Base-by-base conservation (phyloP, 148 eudicot genomes). In the Nyssa sinensis region DNA sequence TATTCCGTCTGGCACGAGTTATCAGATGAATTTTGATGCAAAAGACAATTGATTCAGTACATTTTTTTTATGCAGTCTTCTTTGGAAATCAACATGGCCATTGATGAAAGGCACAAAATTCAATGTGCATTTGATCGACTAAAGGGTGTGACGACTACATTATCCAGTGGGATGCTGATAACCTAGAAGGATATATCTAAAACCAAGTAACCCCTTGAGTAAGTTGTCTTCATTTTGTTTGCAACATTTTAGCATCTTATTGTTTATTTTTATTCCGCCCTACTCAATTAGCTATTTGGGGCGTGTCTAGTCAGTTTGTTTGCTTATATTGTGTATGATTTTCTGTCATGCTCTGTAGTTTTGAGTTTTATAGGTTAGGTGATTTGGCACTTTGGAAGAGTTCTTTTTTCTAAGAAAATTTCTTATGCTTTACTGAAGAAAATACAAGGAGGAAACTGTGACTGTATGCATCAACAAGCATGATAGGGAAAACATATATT, bases 21-120 rank as follows among this genome's bases (percentile, higher is more conserved):
- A 25, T 51, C 16, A 55, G 44, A 32, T 31, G 57, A 29, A 28
- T 57, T 39, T 17, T 19, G 7, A 19, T 30, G 13, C 9, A 14
- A 9, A 29, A 47, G 66, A 9, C 27, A 37, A 39, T 72, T 47
- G 44, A 39, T 49, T 77, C 13, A 28, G 31, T 61, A 23, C 8
- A 28, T 23, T 23, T 70, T 44, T 25, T 74, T 71, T 55, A 41
- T 81, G 79, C 89, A 91, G 94, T 85, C 86, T n/a, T 74, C 84
- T 33, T 83, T 72, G 74, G 84, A 66, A 61, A 61, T 64, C 77
- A 81, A 74, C 75, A 77, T 88, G 88, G 84, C 79, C 73, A 77
- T 91, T 32, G 90, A 85, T 75, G 89, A 89, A 74, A 86, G 78
- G 72, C 85, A 87, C 73, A 76, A 76, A 62, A 79, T 84, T 44